Evolutionary conservation across 2,329 filamentous ascomycete genomes (phyloP).

Genomic region (Xylariaceae sp.): DNA sequence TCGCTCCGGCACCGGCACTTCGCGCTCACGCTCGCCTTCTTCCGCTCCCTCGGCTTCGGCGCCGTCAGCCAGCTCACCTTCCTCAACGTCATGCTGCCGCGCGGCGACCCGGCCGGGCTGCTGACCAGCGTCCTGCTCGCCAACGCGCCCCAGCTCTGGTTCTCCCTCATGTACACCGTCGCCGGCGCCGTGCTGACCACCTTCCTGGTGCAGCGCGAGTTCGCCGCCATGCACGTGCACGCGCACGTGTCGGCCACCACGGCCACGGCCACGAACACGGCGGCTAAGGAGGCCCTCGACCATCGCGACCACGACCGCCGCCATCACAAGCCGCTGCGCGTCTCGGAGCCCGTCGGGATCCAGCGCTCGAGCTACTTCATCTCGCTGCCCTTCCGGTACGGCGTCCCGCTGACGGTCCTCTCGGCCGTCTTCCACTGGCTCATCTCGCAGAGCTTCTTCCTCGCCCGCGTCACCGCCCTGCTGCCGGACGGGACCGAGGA

Average conservation of each 20-base stretch:
- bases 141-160: slow-evolving; percentile 38
- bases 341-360: slow-evolving; percentile 30
- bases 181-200: slow-evolving; percentile 37
- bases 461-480: slow-evolving; percentile 29
- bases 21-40: slow-evolving; percentile 9
- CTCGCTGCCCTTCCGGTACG: slow-evolving; percentile 36
- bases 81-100: slow-evolving; percentile 17
- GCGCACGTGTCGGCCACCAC: too few species aligned
- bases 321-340: slow-evolving; percentile 32
- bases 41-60: slow-evolving; percentile 25
- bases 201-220: slow-evolving; percentile 40
- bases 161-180: slow-evolving; percentile 36
- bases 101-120: slow-evolving; percentile 20
- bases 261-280: too few species aligned
- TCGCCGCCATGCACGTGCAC: slow-evolving; percentile 28
- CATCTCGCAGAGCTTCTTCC: slow-evolving; percentile 38
- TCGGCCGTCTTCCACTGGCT: slow-evolving; percentile 39
- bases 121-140: slow-evolving; percentile 30
- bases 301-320: too few species aligned
- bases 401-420: slow-evolving; percentile 28
- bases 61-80: slow-evolving; percentile 20
- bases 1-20: slow-evolving; percentile 12
- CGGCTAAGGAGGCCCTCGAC: too few species aligned
- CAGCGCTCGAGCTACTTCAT: slow-evolving; percentile 38
- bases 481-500: slow-evolving; percentile 15